Base-by-base conservation (phyloP, 2,329 filamentous ascomycete genomes). In the Pseudogymnoascus sp. region DNA sequence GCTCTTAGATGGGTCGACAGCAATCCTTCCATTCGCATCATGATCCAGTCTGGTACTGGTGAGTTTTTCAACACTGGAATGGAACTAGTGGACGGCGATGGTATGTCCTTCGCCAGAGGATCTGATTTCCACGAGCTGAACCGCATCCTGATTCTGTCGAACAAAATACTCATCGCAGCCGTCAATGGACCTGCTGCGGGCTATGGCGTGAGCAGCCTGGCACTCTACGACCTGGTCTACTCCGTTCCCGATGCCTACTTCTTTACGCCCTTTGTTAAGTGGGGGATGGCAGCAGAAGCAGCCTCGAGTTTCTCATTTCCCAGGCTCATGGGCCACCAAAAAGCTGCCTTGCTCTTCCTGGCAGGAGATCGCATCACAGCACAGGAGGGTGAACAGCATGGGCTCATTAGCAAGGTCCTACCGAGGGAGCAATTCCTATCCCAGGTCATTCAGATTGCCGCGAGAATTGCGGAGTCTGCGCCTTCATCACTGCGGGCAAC, bases 211-310 rank as follows among this genome's bases (percentile, higher is more conserved):
- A 70, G 66, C 61, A 69, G 67, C 40, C 64, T 70, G 5, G 69
- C 64, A 4, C 63, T 70, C 11, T 69, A 64, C 57, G 69, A 70
- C 64, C 65, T 70, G 8, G 69, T 70, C 3, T 70, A 69, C 50
- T 60, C 65, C 9, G 67, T 69, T 1, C 68, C 68, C 2, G 65
- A 69, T 50, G 68, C 69, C 3, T 69, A 68, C 59, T 69, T 70
- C 61, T 70, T 70, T 62, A 69, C 69, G 11, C 69, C 69, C 1
- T 70, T 70, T 36, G 67, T 69, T 8, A 69, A 69, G 62, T 69
- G 65, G 65, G 69, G 68, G 10, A 69, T 70, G 65, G 62, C 64
- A 4, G 53, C 68, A 15, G 69, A 70, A 64, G 69, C 65, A 35
- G 64, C 64, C 40, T 70, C 69, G 13, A 69, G 68, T 62, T 50